phyloP scores from a whole-genome alignment of 331 rosid species.

The Quercus lobata region DNA sequence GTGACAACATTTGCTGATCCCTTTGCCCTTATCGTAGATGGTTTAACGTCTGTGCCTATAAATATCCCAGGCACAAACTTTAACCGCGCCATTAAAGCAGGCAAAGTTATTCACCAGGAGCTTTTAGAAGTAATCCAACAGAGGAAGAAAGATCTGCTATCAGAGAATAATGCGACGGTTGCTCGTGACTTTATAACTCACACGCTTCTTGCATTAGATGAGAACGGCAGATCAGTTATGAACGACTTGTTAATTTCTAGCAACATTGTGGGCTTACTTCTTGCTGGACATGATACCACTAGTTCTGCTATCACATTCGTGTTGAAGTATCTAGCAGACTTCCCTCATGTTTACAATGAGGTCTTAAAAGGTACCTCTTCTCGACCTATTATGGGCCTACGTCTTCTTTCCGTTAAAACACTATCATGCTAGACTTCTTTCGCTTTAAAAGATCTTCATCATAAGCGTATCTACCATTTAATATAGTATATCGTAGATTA shows the following conservation, averaged over 20 bases:
- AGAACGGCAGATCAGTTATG: background rate
- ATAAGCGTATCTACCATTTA: no score
- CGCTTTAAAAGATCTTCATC: no score
- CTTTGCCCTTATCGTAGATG: background rate
- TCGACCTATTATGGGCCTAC: background rate
- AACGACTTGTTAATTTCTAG: background rate
- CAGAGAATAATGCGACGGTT: constrained; percentile 7
- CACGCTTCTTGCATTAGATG: background rate
- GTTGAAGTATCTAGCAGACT: background rate
- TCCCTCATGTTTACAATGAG: background rate
- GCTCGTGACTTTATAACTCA: constrained; percentile 32
- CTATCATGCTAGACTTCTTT: no score
- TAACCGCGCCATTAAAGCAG: constrained; percentile 27
- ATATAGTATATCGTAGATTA: no score
- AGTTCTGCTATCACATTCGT: background rate
- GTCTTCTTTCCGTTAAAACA: no score
- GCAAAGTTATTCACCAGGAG: constrained; percentile 21
- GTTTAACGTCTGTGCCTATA: background rate
- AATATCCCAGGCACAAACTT: constrained; percentile 26
- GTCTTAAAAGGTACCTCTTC: background rate
- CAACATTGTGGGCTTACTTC: background rate
- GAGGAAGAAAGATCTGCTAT: constrained; percentile 22
- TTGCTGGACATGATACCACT: background rate
- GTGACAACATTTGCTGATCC: background rate
- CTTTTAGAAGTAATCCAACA: constrained; percentile 20